Percentiles rank a stretch among this genome's conserved stretches.
Evolutionary conservation across 1,139 yeast genomes (phyloP).

Genomic region (Saccharomyces uvarum): DNA sequence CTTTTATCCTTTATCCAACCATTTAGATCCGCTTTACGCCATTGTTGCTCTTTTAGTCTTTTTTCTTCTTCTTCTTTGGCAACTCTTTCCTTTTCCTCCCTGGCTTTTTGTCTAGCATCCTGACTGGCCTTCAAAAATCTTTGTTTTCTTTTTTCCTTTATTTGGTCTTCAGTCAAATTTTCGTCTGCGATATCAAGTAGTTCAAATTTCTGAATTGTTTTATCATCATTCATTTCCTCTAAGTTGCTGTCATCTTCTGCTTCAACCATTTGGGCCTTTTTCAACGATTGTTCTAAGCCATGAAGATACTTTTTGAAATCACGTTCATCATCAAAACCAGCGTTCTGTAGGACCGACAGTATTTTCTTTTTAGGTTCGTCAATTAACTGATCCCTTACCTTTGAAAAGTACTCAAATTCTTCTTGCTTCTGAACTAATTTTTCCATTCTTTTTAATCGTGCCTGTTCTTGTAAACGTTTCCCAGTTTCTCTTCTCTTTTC

Average conservation of each 20-base stretch:
- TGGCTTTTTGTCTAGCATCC: slow-evolving; percentile 81
- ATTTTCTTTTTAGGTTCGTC: slow-evolving; percentile 40
- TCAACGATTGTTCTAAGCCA: slow-evolving; percentile 62
- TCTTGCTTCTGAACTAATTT: slow-evolving; percentile 73
- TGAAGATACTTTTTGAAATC: slow-evolving; percentile 63
- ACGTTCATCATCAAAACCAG: slow-evolving; percentile 69
- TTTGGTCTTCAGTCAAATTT: slow-evolving; percentile 67
- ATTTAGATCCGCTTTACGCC: slow-evolving; percentile 67
- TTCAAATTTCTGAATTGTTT: slow-evolving; percentile 60
- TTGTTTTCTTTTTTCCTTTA: slow-evolving; percentile 83
- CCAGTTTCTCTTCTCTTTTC: slow-evolving; percentile 84
- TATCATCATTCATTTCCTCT: slow-evolving; percentile 38
- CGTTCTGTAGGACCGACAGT: slow-evolving; percentile 47
- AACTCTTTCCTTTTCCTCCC: slow-evolving; percentile 63
- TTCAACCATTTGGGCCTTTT: slow-evolving; percentile 59
- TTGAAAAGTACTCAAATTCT: slow-evolving; percentile 64
- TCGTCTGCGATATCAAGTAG: slow-evolving; percentile 78
- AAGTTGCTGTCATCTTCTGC: slow-evolving; percentile 45
- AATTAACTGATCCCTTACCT: slow-evolving; percentile 47
- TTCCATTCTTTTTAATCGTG: slow-evolving; percentile 74
- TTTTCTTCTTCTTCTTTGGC: slow-evolving; percentile 46
- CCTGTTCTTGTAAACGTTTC: slow-evolving; percentile 83
- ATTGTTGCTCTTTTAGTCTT: slow-evolving; percentile 54
- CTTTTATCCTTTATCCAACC: slow-evolving; percentile 78
- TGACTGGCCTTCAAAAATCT: slow-evolving; percentile 73